Evolutionary conservation across 1,139 yeast genomes (phyloP).

Genomic region (Ogataea hybrid): DNA sequence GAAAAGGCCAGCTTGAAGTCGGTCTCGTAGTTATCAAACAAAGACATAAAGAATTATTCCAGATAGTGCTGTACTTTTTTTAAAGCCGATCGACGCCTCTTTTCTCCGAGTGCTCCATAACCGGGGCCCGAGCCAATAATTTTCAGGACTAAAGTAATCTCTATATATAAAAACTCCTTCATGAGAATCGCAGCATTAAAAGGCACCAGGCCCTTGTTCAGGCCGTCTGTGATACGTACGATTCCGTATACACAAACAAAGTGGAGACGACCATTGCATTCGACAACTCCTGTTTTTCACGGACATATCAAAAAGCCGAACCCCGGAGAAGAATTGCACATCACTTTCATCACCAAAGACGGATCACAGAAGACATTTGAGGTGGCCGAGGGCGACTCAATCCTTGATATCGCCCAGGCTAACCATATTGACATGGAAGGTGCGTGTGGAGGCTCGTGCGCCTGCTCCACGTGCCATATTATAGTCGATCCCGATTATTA

Average conservation of each 20-base stretch:
- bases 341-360: slow-evolving; percentile 90
- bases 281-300: slow-evolving; percentile 39
- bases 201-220: background rate
- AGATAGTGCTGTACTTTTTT: background rate
- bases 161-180: background rate
- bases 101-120: slow-evolving; percentile 10
- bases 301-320: slow-evolving; percentile 90
- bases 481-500: slow-evolving; percentile 94
- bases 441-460: slow-evolving; percentile 99
- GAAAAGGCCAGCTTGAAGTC: slow-evolving; percentile 71
- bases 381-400: slow-evolving; percentile 89
- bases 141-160: slow-evolving; percentile 14
- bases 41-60: slow-evolving; percentile 38
- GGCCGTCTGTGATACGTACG: background rate
- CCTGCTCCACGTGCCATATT: slow-evolving; percentile 96
- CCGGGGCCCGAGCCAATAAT: slow-evolving; percentile 12
- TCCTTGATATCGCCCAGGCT: slow-evolving; percentile 94
- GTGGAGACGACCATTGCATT: slow-evolving; percentile 14
- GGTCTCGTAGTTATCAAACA: slow-evolving; percentile 67
- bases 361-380: slow-evolving; percentile 80
- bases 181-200: slow-evolving; percentile 1
- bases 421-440: slow-evolving; percentile 92
- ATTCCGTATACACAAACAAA: background rate
- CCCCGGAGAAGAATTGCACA: slow-evolving; percentile 88
- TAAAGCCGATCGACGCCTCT: slow-evolving; percentile 5